phyloP scores from a whole-genome alignment of 805 yeast species.

The Wickerhamiella dianesei region DNA sequence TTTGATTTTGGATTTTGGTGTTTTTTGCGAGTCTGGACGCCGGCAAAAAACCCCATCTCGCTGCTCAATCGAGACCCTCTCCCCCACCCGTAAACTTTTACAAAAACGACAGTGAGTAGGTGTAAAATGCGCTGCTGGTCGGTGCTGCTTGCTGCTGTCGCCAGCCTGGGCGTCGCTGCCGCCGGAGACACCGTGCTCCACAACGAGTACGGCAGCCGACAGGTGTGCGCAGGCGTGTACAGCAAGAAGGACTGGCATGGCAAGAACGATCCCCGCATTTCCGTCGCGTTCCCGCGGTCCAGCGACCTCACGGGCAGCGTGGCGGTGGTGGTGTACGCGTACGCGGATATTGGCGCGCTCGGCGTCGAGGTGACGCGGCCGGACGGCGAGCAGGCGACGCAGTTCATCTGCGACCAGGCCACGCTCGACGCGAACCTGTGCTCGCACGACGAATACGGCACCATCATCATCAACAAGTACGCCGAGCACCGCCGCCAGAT shows the following conservation, averaged over 20 bases:
- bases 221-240: constrained; percentile 84
- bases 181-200: constrained; percentile 16
- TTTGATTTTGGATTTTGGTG: too few relatives aligned
- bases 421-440: constrained; percentile 52
- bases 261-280: constrained; percentile 11
- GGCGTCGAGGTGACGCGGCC: constrained; percentile 43
- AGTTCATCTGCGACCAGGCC: constrained; percentile 62
- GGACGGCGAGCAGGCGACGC: constrained; percentile 19
- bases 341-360: constrained; percentile 54
- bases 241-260: constrained; percentile 83
- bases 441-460: constrained; percentile 38
- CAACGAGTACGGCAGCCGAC: constrained; percentile 40
- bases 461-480: constrained; percentile 41
- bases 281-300: constrained; percentile 9
- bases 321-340: constrained; percentile 69
- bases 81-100: too few relatives aligned
- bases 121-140: not conserved
- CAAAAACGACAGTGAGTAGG: not conserved
- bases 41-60: too few relatives aligned
- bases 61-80: too few relatives aligned
- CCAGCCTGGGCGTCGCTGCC: constrained; percentile 4
- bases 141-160: constrained; percentile 2
- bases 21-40: too few relatives aligned
- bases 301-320: constrained; percentile 24
- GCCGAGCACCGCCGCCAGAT: constrained; percentile 40